Evolutionary conservation across 306 rosid genomes (phyloP).

Genomic region (Glycine latifolia): DNA sequence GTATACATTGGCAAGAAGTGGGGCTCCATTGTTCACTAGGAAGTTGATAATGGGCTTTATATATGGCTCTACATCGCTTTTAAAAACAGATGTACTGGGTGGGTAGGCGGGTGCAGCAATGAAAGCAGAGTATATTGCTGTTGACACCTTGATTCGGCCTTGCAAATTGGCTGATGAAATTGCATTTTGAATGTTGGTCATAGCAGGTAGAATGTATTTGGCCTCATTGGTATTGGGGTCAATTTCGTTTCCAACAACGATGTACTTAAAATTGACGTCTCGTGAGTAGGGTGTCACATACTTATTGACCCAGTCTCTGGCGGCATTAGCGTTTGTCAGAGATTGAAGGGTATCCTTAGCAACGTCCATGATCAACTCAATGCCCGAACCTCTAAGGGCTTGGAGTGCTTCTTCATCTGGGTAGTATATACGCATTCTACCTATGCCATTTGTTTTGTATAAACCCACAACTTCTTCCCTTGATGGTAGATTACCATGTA

Average conservation of each 20-base stretch:
- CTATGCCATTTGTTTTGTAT: constrained; percentile 49
- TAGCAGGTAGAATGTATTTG: constrained; percentile 43
- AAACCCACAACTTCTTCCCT: constrained; percentile 51
- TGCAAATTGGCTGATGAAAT: constrained; percentile 56
- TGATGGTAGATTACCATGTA: constrained; percentile 48
- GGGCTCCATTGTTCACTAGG: constrained; percentile 52
- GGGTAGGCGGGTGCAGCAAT: constrained; percentile 52
- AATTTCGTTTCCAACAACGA: constrained; percentile 63
- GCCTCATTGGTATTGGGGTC: constrained; percentile 32
- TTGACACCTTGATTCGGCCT: constrained; percentile 59
- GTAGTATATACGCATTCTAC: constrained; percentile 52
- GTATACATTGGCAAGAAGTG: constrained; percentile 74
- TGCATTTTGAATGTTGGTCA: constrained; percentile 52
- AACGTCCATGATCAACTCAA: constrained; percentile 56
- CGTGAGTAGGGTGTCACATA: constrained; percentile 44
- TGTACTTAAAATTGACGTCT: constrained; percentile 58
- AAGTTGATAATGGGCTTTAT: constrained; percentile 56
- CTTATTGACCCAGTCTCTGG: constrained; percentile 53
- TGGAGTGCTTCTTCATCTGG: constrained; percentile 51
- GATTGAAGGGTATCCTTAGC: constrained; percentile 32
- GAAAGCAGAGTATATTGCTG: constrained; percentile 45
- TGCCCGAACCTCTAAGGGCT: constrained; percentile 65
- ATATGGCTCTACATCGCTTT: constrained; percentile 21
- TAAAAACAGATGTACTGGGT: constrained; percentile 52
- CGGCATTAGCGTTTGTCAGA: constrained; percentile 45